Base-by-base conservation (phyloP, 257 asterid species). In the Echites panduratus region DNA sequence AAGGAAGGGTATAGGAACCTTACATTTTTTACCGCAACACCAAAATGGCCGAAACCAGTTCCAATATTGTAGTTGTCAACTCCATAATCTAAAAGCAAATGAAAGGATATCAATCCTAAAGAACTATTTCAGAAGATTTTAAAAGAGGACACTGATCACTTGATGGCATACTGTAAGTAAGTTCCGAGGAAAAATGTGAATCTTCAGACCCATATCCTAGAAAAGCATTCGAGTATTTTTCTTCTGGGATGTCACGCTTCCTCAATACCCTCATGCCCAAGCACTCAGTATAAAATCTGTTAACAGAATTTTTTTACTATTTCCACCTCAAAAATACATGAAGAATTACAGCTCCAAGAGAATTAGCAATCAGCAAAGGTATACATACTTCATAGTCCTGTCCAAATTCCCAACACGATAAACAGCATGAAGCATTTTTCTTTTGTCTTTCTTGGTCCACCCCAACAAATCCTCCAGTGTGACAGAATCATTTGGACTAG, bases 251-350 rank as follows among this genome's bases (percentile, higher is more conserved):
- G 72, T 83, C 89, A 47, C 89, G 86, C 66, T 58, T 49, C 68
- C 89, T 85, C 81, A 85, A 83, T 69, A 83, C 76, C 76, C 83
- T 85, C 89, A 85, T 85, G 12, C 85, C 87, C 70, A 86, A 79
- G 83, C 82, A 83, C 73, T 78, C 90, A 16, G 79, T 79, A 58
- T 86, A 86, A 78, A 86, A 86, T 73, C 90, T 86, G 85, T 14
- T 45, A 38, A 3, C 7, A n/a, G 19, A 29, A 45, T 35, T n/a
- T n/a, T n/a, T n/a, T n/a, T n/a, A n/a, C n/a, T 70, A 12, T 4
- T 24, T 40, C 62, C 71, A 14, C 54, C 32, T 66, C 9, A 73
- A 68, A 9, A 50, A 49, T 10, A 65, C 49, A n/a, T n/a, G n/a
- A 47, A 32, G 29, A 32, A 54, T 24, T 65, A 9, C 14, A 68